Evolutionary conservation across 768 basidiomycete genomes (phyloP), one percentile per base, ranked within the genome.

Genomic region (Xerocomellus intermedius): DNA sequence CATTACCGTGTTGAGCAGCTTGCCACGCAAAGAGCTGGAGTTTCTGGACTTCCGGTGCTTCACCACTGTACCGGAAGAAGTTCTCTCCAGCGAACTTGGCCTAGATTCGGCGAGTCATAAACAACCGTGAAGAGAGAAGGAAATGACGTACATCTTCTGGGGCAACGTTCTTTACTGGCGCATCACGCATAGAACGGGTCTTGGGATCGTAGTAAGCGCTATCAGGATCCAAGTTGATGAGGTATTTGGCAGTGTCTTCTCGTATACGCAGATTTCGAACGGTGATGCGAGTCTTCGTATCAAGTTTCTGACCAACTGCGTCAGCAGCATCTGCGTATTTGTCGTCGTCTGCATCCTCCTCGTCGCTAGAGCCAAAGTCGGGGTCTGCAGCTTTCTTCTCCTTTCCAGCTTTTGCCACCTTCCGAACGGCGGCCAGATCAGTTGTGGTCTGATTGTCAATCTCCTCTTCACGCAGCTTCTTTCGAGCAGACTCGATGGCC

Each of bases 201-300:
- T 99, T 99, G 44, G 97, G 97, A 68, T 99, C 97, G 69, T 99
- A 99, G 76, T 98, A 98, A 9, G 97, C 97, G 64, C 91, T 94
- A 0, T 92, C 87, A 1, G 89, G 89, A 71, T 98, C 94, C 70
- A 99, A 71, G 69, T 98, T 99, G 71, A 96, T 90, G 67, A 99
- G 82, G 69, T 99, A 99, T 70, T 99, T 99, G 10, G 97, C 97
- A 2, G 96, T 98, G 70, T 99, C 97, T 74, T 99, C 97, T 68
- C 97, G 88, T 62, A 99, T 98, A 76, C 97, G 91, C 65, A 99
- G 77, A 74, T 99, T 98, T 57, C 97, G 86, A 56, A 99, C 97
- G 17, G 97, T 98, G 54, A 99, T 95, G 50, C 97, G 89, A 21
- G 94, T 97, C 76, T 99, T 98, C 16, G 95, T 91, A 71, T 99